Percentiles rank a stretch among this genome's conserved stretches.
Conservation (phyloP, 768 basidiomycete genomes). For the Rhodotorula babjevae region DNA sequence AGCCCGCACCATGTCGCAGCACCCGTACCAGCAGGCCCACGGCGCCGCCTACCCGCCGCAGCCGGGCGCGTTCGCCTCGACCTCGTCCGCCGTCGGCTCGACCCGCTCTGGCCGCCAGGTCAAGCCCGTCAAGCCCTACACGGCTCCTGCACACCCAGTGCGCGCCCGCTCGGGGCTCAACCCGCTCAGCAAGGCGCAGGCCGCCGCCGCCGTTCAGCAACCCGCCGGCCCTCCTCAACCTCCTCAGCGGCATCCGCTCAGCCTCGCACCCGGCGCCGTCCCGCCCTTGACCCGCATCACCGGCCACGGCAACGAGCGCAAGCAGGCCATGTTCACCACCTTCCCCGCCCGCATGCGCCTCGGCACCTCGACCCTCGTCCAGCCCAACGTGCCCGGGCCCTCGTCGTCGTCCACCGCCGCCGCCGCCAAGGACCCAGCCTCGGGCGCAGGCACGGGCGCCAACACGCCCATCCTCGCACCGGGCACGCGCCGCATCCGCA, state of each 20-base stretch:
- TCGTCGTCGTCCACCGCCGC: not conserved
- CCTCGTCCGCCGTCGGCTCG: not conserved
- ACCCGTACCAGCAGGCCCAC: not conserved
- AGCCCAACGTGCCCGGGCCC: slow-evolving; percentile 59
- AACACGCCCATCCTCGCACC: slow-evolving; percentile 11
- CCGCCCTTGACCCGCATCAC: slow-evolving; percentile 33
- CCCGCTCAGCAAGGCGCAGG: not conserved
- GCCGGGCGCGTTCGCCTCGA: not conserved
- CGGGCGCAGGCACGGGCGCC: slow-evolving; percentile 37
- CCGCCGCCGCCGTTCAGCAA: not conserved
- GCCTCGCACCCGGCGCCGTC: not conserved
- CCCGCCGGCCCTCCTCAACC: not conserved
- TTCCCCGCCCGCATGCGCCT: slow-evolving; percentile 88
- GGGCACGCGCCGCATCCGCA: slow-evolving; percentile 49
- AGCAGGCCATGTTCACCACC: slow-evolving; percentile 71
- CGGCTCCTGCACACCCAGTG: not conserved
- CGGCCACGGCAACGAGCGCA: slow-evolving; percentile 14
- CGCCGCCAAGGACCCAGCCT: slow-evolving; percentile 1
- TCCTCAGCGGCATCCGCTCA: slow-evolving; percentile 21
- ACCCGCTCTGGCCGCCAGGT: slow-evolving; percentile 29
- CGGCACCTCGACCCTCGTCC: slow-evolving; percentile 81
- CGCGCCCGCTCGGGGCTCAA: slow-evolving; percentile 17
- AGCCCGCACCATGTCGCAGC: not conserved
- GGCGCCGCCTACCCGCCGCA: not conserved
- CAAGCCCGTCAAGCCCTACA: slow-evolving; percentile 25